phyloP scores from a whole-genome alignment of 371 early-diverging fungal genomes.

The Rhizopus microsporus region DNA sequence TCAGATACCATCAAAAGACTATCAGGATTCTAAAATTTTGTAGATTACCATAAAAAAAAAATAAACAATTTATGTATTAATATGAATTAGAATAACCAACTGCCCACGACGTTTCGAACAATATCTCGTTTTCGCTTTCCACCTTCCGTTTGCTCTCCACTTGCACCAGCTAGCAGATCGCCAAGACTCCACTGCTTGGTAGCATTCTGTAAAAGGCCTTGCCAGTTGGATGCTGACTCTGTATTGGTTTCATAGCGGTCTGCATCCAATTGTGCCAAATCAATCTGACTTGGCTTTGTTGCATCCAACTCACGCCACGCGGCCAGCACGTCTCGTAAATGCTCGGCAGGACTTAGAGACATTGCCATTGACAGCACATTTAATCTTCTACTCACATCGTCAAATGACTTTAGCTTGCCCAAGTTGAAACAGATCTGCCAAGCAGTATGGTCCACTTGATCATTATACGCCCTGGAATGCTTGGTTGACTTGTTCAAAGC shows the following conservation, averaged over 20 bases:
- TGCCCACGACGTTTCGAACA: constrained; percentile 32
- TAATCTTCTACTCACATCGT: constrained; percentile 49
- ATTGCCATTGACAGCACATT: constrained; percentile 65
- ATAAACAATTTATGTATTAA: background rate
- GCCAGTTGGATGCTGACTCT: constrained; percentile 10
- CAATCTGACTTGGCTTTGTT: constrained; percentile 28
- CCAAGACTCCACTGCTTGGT: constrained; percentile 35
- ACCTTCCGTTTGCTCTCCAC: constrained; percentile 5
- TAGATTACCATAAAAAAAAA: background rate
- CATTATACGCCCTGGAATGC: constrained; percentile 36
- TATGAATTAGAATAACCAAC: constrained; percentile 23
- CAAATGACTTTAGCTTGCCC: constrained; percentile 45
- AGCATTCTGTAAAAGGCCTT: constrained; percentile 30
- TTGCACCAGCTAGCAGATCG: constrained; percentile 21
- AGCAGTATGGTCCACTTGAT: constrained; percentile 52
- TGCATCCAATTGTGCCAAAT: constrained; percentile 17
- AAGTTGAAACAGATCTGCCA: constrained; percentile 62
- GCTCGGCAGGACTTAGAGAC: constrained; percentile 59
- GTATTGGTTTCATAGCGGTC: constrained; percentile 11
- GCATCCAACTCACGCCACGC: constrained; percentile 60
- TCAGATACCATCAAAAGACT: constrained; percentile 15
- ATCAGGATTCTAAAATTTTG: constrained; percentile 10
- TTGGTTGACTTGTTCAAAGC: constrained; percentile 22
- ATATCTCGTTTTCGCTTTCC: constrained; percentile 35
- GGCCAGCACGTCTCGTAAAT: constrained; percentile 54